Conservation (phyloP, 2,329 filamentous ascomycete genomes). For the Magnaporthales sp. region DNA sequence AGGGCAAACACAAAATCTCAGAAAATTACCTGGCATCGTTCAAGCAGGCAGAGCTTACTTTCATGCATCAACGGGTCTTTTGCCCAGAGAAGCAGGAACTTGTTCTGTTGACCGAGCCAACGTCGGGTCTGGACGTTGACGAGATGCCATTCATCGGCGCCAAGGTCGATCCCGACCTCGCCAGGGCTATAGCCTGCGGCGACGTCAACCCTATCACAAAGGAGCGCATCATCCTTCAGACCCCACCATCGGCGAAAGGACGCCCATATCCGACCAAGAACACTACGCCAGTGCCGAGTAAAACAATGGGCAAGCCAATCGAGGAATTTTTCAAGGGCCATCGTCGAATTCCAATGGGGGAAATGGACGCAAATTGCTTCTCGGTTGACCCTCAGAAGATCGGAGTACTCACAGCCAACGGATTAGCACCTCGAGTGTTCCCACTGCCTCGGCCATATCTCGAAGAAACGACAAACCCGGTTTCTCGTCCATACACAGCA, state of each 20-base stretch:
- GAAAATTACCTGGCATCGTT: constrained; percentile 75
- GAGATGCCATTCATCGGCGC: constrained; percentile 77
- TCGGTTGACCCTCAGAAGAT: constrained; percentile 39
- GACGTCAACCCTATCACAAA: constrained; percentile 90
- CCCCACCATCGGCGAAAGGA: constrained; percentile 5
- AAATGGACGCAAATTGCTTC: constrained; percentile 56
- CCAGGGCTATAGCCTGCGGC: constrained; percentile 66
- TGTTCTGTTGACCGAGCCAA: constrained; percentile 65
- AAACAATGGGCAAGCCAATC: constrained; percentile 37
- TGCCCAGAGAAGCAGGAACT: constrained; percentile 65
- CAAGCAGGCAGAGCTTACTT: constrained; percentile 80
- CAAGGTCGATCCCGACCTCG: constrained; percentile 59
- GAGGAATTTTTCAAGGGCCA: constrained; percentile 43
- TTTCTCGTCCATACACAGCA: constrained; percentile 21
- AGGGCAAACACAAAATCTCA: constrained; percentile 76
- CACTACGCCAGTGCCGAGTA: constrained; percentile 15
- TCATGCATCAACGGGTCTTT: constrained; percentile 90
- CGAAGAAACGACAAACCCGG: constrained; percentile 20
- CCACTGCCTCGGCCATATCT: constrained; percentile 51
- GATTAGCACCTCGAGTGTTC: constrained; percentile 45
- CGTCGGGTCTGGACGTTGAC: constrained; percentile 52
- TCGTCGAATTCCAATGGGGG: constrained; percentile 46
- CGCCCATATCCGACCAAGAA: neutral
- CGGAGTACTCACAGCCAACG: constrained; percentile 38
- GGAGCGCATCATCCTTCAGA: constrained; percentile 39